Base-by-base conservation (phyloP, 2,329 filamentous ascomycete genomes). In the Phialophora verrucosa region DNA sequence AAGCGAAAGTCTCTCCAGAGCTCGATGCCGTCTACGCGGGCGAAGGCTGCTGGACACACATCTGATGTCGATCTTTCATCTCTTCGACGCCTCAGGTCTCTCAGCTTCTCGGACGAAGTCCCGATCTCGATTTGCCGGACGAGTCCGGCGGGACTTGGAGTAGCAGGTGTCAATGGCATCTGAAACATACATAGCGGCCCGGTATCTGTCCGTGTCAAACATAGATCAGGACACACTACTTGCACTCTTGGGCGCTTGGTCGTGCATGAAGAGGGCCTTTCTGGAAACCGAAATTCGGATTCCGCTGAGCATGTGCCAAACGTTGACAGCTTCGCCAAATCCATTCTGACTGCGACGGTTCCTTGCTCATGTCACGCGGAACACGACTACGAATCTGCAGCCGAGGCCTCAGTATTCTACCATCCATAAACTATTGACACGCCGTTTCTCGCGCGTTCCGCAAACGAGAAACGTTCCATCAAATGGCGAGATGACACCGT, bases 401-500 rank as follows among this genome's bases (percentile, higher is more conserved):
- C 49, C 49, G 49, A 51, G 20, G 20, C 14, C 3, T 27, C 49
- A 14, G 8, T 51, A 27, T 44, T 38, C 38, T 59, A 38, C 11
- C 31, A 29, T 51, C 49, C 27, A 10, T 38, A 27, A 53, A 54
- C 59, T 61, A 61, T 61, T 61, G 59, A 53, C 31, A 61, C 59
- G 50, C 59, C 59, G 49, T 51, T 51, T 17, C 51, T 42, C 29
- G 42, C 57, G 42, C 31, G 57, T 42, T 47, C 25, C 29, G 42
- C 8, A 31, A 29, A 32, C 31, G 27, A 59, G 44, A n/a, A 59
- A 59, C 57, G 38, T 59, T 20, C 20, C 42, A 59, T 12, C n/a
- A 17, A 17, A 25, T 25, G 11, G 47, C 47, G 57, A 20, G 42
- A 47, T 49, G 38, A 47, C 42, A 47, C 31, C 31, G 31, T 51